These are phyloP conservation scores for Leccinum barrowsii DNA, from an alignment of 768 basidiomycete species.

Conservation along the genomic window DNA sequence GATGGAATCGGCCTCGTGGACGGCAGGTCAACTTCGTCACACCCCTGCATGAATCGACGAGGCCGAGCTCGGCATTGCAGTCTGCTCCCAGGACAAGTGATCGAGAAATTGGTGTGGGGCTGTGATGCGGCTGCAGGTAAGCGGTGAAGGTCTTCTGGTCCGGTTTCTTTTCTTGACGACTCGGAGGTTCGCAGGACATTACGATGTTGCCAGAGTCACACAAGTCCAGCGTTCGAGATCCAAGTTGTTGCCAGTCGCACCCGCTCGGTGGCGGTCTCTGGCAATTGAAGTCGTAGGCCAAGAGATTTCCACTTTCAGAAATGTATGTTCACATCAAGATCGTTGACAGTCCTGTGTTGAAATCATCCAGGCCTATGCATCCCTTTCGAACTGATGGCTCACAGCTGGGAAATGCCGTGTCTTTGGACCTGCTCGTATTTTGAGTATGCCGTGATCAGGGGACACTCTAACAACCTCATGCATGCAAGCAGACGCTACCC, in stretches of 20 bases:
- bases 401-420: neutral
- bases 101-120: neutral
- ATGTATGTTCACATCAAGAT: neutral
- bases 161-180: neutral
- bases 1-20: neutral
- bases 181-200: neutral
- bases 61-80: neutral
- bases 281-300: neutral
- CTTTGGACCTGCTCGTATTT: neutral
- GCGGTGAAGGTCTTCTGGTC: neutral
- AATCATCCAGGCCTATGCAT: neutral
- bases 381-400: neutral
- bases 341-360: neutral
- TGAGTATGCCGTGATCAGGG: slow-evolving; percentile 6
- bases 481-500: neutral
- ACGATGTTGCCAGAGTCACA: neutral
- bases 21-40: neutral
- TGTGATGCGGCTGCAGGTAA: neutral
- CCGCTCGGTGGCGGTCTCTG: neutral
- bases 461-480: neutral
- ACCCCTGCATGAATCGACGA: neutral
- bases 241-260: too few species aligned
- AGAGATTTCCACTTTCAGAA: neutral
- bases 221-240: neutral
- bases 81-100: neutral